These are phyloP conservation scores for Licmophora abbreviata DNA, from an alignment of 108 stramenopile species.

Conservation along the genomic window DNA sequence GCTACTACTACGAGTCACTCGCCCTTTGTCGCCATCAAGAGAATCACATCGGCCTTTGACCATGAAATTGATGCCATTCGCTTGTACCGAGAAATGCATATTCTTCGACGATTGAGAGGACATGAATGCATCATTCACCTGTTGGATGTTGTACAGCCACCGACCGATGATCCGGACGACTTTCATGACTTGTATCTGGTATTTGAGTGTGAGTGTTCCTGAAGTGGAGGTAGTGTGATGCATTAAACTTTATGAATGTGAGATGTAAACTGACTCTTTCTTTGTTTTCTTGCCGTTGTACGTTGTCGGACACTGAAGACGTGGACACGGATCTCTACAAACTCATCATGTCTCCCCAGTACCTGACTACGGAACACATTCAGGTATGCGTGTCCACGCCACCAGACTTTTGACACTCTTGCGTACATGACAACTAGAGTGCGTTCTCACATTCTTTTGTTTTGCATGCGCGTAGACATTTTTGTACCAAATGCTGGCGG, in stretches of 20 bases:
- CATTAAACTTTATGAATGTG: not conserved
- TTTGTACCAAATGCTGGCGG: conserved; percentile 95
- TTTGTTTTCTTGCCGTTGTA: not conserved
- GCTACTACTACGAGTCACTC: not conserved
- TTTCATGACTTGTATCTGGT: conserved; percentile 88
- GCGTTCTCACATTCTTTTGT: not conserved
- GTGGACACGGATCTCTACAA: conserved; percentile 99
- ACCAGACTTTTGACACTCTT: not conserved
- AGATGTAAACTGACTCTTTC: not conserved
- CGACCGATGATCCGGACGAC: conserved; percentile 53
- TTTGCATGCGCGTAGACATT: conserved; percentile 44
- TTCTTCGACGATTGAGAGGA: conserved; percentile 76
- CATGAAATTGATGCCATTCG: conserved; percentile 88
- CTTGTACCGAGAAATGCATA: conserved; percentile 90
- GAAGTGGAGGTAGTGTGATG: not conserved
- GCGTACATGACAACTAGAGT: not conserved
- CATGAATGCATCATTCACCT: conserved; percentile 90
- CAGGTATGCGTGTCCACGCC: conserved; percentile 19
- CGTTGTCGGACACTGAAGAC: conserved; percentile 42
- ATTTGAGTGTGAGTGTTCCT: conserved; percentile 63
- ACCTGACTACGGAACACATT: conserved; percentile 95
- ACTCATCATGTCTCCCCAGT: conserved; percentile 97
- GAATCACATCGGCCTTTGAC: conserved; percentile 90
- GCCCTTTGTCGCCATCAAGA: conserved; percentile 93
- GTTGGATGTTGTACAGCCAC: conserved; percentile 84